Base-by-base conservation (phyloP, 1,139 yeast species). In the Taiozyma sp. region DNA sequence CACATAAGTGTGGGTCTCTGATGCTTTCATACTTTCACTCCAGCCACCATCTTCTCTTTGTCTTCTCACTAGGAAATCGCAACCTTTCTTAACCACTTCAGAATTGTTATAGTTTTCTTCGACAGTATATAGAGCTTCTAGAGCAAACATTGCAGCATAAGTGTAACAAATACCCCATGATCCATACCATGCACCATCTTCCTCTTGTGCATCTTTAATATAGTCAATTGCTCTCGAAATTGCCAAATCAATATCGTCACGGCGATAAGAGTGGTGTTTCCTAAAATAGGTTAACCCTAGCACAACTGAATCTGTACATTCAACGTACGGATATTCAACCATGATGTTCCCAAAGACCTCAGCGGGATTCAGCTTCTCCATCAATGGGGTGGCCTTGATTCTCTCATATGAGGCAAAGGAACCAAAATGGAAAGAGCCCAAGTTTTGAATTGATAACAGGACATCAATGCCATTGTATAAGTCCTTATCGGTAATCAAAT, bases 271-370 rank as follows among this genome's bases (percentile, higher is more conserved):
- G 65, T 83, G 81, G 58, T 76, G 71, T 54, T 82, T 75, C 46
- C 84, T 75, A 72, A 92, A 95, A 65, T 86, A 87, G 0, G 90
- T 83, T 54, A 95, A 73, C 0, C 99, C 99, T 46, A 93, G 72
- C 3, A 93, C 96, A 2, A 93, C 84, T 1, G 98, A 91, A 67
- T 95, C 99, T 0, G 99, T 91, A 68, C 99, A 95, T 68, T 95
- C 99, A 34, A 93, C 97, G 64, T 95, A 95, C 0, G 99, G 98
- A 66, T 89, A 93, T 66, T 95, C 99, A 14, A 93, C 96, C 99
- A 95, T 95, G 55, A 95, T 95, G 61, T 93, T 91, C 55, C 96
- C 96, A 70, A 95, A 95, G 0, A 95, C 99, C 66, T 95, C 99
- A 0, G 99, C 99, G 0, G 99, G 99, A 61, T 93, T 93, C 56